phyloP scores from a whole-genome alignment of 441 rosid genomes.

The Euphorbia celastroides region DNA sequence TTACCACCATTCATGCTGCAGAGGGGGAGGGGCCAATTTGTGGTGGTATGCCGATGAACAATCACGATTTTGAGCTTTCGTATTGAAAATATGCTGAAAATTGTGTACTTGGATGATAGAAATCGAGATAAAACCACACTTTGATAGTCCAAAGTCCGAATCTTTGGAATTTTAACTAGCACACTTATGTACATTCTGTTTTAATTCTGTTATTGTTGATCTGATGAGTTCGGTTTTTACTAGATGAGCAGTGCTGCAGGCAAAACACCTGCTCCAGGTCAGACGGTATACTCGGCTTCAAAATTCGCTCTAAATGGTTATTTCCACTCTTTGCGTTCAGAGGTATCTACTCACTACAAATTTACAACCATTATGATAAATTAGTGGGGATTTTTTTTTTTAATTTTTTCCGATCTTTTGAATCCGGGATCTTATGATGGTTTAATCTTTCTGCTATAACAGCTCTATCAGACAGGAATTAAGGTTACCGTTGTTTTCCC shows the following conservation, averaged over 20 bases:
- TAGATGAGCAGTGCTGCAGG: constrained; percentile 99
- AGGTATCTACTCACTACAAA: constrained; percentile 39
- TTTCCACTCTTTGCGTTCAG: constrained; percentile 87
- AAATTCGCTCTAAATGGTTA: constrained; percentile 84
- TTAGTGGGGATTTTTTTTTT: neutral
- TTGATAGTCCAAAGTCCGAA: too few species aligned
- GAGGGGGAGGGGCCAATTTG: constrained; percentile 83
- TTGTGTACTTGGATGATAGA: neutral
- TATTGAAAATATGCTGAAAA: neutral
- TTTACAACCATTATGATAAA: neutral
- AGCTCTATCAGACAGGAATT: constrained; percentile 79
- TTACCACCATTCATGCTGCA: constrained; percentile 78
- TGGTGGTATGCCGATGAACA: constrained; percentile 64
- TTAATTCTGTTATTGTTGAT: neutral
- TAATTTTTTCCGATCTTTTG: neutral
- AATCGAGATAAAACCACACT: neutral
- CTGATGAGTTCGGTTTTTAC: neutral
- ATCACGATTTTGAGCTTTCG: neutral
- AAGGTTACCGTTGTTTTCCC: constrained; percentile 92
- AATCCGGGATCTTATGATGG: constrained; percentile 2
- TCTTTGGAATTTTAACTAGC: too few species aligned
- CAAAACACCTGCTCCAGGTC: constrained; percentile 90
- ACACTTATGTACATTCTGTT: neutral
- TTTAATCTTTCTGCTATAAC: constrained; percentile 17
- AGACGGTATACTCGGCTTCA: constrained; percentile 86